Evolutionary conservation across 2,329 filamentous ascomycete genomes (phyloP), one percentile per base, ranked within the genome.

Genomic region (Septoria linicola): DNA sequence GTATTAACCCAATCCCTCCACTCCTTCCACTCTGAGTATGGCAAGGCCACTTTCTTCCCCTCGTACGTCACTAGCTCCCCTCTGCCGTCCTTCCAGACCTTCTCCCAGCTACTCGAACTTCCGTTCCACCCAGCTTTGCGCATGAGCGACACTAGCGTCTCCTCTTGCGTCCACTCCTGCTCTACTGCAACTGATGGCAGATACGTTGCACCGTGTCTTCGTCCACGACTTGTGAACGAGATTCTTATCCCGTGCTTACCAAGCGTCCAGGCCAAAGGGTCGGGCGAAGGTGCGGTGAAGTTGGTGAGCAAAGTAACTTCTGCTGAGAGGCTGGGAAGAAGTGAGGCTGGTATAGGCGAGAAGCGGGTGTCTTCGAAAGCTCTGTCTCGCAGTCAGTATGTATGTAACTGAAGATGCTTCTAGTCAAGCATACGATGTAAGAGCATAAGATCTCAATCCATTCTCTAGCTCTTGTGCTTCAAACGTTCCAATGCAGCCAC

Each of bases 401-500:
- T 31, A 7, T 20, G 36, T 17, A 25, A 39, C 44, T 36, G 17
- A 10, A 23, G 47, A 30, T 11, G 27, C n/a, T 20, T 41, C 11
- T 8, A 53, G n/a, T n/a, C 40, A 36, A 36, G 37, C 72, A 61
- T 73, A 84, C 69, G 91, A 90, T 44, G 87, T 93, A 59, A 95
- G 73, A 40, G 91, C 87, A 72, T 96, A 97, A 54, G 82, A 83
- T 45, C 82, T 76, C 36, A 99, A 75, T 3, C 90, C 91, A 1
- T 80, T 72, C 23, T 83, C 78, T 10, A 99, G 80, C 42, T 86
- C 81, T 63, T 88, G 82, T 2, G 84, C 70, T 65, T 91, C 87
- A 66, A 97, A 99, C 2, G 92, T 99, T 61, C 93, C 93, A 67
- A 99, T 97, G 76, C 93, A 99, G 53, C 93, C 93, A 53, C 93